Evolutionary conservation across 2,329 filamentous ascomycete species (phyloP).

Genomic region (Botryotinia globosa): DNA sequence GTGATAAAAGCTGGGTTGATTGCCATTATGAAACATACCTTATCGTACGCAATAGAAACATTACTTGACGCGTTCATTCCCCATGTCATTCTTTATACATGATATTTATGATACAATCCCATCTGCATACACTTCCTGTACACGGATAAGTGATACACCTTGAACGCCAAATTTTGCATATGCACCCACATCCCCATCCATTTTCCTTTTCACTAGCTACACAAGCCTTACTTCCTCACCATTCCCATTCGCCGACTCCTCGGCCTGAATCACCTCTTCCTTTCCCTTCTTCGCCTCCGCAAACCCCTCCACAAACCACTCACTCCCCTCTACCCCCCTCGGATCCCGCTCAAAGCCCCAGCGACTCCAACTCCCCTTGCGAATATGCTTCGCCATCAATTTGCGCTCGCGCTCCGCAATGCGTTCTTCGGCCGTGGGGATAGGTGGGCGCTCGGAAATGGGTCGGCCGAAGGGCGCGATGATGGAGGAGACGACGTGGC

Average conservation of each 20-base stretch:
- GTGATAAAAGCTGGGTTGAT: neutral
- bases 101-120: constrained; percentile 17
- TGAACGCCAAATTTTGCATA: constrained; percentile 15
- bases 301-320: constrained; percentile 18
- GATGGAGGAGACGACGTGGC: constrained; percentile 72
- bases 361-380: constrained; percentile 38
- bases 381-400: constrained; percentile 55
- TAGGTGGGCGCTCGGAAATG: constrained; percentile 60
- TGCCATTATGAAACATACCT: neutral
- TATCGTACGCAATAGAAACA: constrained; percentile 1
- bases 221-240: constrained; percentile 5
- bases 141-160: constrained; percentile 1
- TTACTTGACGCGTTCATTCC: neutral
- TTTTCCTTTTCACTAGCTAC: neutral
- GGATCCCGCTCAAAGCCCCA: constrained; percentile 23
- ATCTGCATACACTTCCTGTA: constrained; percentile 7
- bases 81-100: neutral
- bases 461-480: constrained; percentile 67
- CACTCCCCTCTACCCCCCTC: constrained; percentile 6
- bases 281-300: constrained; percentile 15
- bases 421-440: constrained; percentile 63
- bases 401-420: constrained; percentile 53
- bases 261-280: neutral
- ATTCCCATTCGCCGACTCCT: neutral
- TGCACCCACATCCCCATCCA: neutral